Percentiles rank a stretch among this genome's conserved stretches.
Evolutionary conservation across 2,329 filamentous ascomycete species (phyloP).

Genomic region (Thielaviopsis populi): DNA sequence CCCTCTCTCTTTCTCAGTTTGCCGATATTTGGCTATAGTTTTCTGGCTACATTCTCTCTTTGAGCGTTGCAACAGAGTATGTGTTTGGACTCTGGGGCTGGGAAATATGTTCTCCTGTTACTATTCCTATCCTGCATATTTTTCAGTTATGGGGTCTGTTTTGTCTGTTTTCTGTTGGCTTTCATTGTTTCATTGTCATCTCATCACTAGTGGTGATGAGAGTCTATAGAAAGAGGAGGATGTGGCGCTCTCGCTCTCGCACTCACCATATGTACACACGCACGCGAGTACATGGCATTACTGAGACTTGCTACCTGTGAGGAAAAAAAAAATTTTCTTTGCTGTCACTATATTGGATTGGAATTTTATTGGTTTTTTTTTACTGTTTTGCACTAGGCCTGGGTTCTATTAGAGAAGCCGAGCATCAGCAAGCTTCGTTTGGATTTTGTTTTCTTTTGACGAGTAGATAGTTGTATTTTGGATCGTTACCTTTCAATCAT

Average conservation of each 20-base stretch:
- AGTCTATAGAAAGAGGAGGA: conserved; percentile 11
- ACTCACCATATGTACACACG: neutral
- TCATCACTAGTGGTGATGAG: neutral
- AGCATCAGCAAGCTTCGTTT: neutral
- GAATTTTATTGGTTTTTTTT: neutral
- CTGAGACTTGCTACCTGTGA: neutral
- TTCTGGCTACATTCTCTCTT: conserved; percentile 1
- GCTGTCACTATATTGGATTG: neutral
- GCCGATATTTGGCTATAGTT: neutral
- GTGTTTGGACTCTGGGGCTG: neutral
- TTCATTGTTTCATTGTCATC: conserved; percentile 5
- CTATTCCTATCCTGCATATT: neutral
- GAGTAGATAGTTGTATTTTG: neutral
- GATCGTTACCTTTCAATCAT: neutral
- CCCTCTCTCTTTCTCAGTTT: neutral
- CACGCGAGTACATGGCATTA: neutral
- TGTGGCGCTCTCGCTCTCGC: neutral
- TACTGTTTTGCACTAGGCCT: conserved; percentile 1
- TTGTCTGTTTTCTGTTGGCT: conserved; percentile 7
- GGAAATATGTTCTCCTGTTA: neutral
- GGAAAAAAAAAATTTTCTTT: neutral
- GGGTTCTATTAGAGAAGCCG: conserved; percentile 3
- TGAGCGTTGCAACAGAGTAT: neutral
- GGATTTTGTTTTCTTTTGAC: neutral
- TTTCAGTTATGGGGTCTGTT: neutral